phyloP scores from a whole-genome alignment of 768 basidiomycete species.

The Chalciporus sphaerocephalus region DNA sequence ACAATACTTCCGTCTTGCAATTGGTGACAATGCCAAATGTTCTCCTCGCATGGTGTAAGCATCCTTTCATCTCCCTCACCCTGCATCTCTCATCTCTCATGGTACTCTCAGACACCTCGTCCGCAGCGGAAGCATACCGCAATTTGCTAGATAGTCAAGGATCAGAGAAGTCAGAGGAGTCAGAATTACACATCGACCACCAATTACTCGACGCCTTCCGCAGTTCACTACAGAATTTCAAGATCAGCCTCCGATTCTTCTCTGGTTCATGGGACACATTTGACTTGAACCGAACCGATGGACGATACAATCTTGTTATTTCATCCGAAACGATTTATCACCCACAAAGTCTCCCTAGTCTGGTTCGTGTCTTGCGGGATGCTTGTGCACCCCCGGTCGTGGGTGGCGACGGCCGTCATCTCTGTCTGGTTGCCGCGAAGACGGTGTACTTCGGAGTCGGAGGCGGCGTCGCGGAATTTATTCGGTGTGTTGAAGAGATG shows the following conservation, averaged over 20 bases:
- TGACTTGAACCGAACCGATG: constrained; percentile 30
- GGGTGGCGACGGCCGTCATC: constrained; percentile 10
- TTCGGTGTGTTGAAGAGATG: constrained; percentile 40
- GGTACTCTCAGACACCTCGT: constrained; percentile 53
- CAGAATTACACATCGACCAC: constrained; percentile 64
- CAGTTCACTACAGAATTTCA: constrained; percentile 47
- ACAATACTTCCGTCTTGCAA: constrained; percentile 76
- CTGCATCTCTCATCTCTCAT: background rate
- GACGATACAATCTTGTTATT: constrained; percentile 65
- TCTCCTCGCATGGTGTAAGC: constrained; percentile 78
- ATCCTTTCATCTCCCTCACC: background rate
- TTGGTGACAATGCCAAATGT: constrained; percentile 79
- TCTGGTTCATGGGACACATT: constrained; percentile 77
- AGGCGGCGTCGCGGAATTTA: constrained; percentile 76
- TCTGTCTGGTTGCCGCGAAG: constrained; percentile 85
- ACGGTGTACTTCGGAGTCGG: constrained; percentile 94
- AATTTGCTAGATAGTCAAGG: constrained; percentile 22
- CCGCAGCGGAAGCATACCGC: constrained; percentile 49
- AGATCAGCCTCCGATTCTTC: constrained; percentile 68
- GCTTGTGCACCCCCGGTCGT: constrained; percentile 27
- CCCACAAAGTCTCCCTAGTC: constrained; percentile 52
- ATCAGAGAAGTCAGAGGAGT: constrained; percentile 21
- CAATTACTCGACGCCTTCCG: constrained; percentile 63
- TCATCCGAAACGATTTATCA: constrained; percentile 94
- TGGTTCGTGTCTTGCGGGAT: constrained; percentile 50